These are phyloP conservation scores for Exophiala alcalophila DNA, from an alignment of 2,329 filamentous ascomycete species.

Conservation along the genomic window DNA sequence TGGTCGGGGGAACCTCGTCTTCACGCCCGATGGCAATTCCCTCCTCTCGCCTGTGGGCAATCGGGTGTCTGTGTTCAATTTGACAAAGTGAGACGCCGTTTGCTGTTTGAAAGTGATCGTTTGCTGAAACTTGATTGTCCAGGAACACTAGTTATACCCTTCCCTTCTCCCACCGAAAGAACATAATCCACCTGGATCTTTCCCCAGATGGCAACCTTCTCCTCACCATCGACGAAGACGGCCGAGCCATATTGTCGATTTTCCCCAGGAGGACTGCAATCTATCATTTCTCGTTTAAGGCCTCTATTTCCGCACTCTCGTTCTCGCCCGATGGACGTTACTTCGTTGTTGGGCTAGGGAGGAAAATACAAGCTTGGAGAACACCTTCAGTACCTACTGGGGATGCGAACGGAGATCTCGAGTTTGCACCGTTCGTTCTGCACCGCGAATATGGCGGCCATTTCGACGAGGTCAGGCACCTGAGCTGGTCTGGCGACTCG, in stretches of 20 bases:
- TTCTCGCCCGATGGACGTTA: conserved; percentile 89
- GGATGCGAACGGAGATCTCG: conserved; percentile 74
- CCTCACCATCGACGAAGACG: conserved; percentile 90
- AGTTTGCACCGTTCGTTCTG: conserved; percentile 91
- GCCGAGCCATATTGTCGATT: conserved; percentile 88
- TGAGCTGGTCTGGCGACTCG: conserved; percentile 95
- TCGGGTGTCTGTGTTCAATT: conserved; percentile 89
- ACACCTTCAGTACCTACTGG: conserved; percentile 86
- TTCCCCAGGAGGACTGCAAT: conserved; percentile 79
- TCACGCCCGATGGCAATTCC: conserved; percentile 92
- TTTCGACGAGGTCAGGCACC: conserved; percentile 78
- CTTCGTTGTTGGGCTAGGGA: conserved; percentile 83
- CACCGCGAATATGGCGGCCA: conserved; percentile 85
- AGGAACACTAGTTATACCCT: conserved; percentile 50
- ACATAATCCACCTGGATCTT: conserved; percentile 83
- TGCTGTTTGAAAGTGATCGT: neutral
- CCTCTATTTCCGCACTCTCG: conserved; percentile 74
- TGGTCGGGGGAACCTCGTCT: conserved; percentile 94
- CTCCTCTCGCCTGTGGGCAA: conserved; percentile 96
- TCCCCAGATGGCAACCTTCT: conserved; percentile 88
- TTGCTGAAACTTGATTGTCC: neutral
- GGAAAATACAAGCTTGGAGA: conserved; percentile 92
- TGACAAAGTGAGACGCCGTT: conserved; percentile 69
- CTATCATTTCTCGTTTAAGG: conserved; percentile 93
- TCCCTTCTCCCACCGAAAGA: conserved; percentile 80